Conservation (phyloP, 2,329 filamentous ascomycete species). For the Trichoderma asperellum region DNA sequence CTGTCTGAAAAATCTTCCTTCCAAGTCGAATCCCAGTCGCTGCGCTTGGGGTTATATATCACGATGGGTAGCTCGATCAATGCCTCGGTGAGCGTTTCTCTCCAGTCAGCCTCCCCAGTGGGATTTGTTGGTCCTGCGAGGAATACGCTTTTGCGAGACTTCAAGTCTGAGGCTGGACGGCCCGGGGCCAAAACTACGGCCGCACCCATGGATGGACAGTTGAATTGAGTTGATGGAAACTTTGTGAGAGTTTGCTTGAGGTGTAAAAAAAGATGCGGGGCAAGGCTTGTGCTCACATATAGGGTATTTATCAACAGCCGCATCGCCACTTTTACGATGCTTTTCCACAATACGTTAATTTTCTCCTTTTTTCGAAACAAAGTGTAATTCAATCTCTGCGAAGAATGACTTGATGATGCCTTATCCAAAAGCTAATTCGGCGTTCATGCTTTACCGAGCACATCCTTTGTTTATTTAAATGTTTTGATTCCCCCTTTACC, state of each 20-base stretch:
- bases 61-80: slow-evolving; percentile 54
- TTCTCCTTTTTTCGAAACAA: no score
- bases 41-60: slow-evolving; percentile 60
- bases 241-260: background rate
- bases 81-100: slow-evolving; percentile 46
- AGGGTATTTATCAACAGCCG: background rate
- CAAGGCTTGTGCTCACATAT: background rate
- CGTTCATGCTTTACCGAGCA: background rate
- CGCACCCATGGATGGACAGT: background rate
- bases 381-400: background rate
- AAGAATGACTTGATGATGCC: background rate
- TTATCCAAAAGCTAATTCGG: background rate
- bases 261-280: background rate
- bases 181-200: slow-evolving; percentile 39
- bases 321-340: background rate
- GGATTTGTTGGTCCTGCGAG: slow-evolving; percentile 61
- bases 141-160: slow-evolving; percentile 50
- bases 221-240: background rate
- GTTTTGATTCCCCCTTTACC: background rate
- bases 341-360: background rate
- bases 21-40: slow-evolving; percentile 60
- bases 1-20: slow-evolving; percentile 51
- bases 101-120: slow-evolving; percentile 53
- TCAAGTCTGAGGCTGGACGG: slow-evolving; percentile 28
- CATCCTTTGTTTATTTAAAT: background rate